Conservation (phyloP, 352 stramenopile genomes). For the Globisporangium recalcitrans region DNA sequence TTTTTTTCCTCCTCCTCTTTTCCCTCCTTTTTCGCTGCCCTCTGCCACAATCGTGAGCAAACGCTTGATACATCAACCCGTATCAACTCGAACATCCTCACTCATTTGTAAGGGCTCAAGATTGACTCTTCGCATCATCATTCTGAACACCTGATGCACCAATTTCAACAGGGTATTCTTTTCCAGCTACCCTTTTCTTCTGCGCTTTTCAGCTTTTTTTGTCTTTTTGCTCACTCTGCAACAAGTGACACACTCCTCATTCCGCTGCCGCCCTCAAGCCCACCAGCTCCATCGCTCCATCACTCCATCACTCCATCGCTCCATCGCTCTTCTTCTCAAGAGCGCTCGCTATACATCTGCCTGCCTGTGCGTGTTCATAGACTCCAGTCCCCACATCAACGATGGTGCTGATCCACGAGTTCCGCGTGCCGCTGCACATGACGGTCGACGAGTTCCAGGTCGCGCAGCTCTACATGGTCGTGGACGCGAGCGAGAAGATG, state of each 20-base stretch:
- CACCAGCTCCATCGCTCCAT: not conserved
- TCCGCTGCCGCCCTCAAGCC: not conserved
- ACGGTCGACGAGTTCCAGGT: slow-evolving; percentile 83
- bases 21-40: not conserved
- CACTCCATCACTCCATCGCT: not conserved
- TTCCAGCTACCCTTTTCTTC: too few relatives aligned
- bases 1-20: not conserved
- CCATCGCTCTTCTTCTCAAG: not conserved
- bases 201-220: not conserved
- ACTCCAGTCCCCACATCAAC: not conserved
- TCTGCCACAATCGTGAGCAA: not conserved
- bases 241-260: not conserved
- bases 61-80: not conserved
- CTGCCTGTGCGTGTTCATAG: not conserved
- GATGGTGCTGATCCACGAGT: slow-evolving; percentile 85
- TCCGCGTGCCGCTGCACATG: slow-evolving; percentile 85
- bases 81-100: not conserved
- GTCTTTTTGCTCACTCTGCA: not conserved
- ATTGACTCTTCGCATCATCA: not conserved
- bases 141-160: not conserved
- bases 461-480: slow-evolving; percentile 85
- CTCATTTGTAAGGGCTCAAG: not conserved
- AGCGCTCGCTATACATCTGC: not conserved
- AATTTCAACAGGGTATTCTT: not conserved
- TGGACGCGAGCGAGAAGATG: slow-evolving; percentile 81